A percentile compares a stretch with the other conserved stretches of the same genome.
These are phyloP conservation scores for Pythium grandisporangium DNA, from an alignment of 352 stramenopile genomes.

Conservation along the genomic window DNA sequence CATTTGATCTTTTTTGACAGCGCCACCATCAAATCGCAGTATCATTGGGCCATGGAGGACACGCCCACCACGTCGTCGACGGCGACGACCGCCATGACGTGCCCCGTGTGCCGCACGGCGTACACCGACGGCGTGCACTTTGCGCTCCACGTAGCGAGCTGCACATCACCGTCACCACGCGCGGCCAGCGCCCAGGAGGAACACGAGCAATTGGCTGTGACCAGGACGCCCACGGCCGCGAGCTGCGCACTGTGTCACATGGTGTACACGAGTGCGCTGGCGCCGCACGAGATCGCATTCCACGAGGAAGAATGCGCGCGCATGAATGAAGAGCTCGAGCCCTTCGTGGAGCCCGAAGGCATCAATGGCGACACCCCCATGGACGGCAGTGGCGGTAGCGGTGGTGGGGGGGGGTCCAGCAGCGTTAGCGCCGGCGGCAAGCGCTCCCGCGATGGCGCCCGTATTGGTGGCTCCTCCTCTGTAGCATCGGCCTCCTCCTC, in stretches of 20 bases:
- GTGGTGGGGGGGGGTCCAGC: not conserved
- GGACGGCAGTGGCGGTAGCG: not conserved
- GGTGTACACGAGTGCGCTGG: constrained; percentile 38
- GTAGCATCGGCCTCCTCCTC: constrained; percentile 2
- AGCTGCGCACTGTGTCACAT: constrained; percentile 53
- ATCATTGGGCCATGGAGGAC: no score
- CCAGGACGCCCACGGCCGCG: constrained; percentile 3
- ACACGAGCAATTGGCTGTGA: no score
- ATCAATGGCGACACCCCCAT: no score
- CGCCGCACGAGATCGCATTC: constrained; percentile 54
- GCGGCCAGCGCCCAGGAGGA: constrained; percentile 1
- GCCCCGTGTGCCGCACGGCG: constrained; percentile 35
- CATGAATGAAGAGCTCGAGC: constrained; percentile 25
- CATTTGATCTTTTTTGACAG: no score
- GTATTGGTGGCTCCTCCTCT: no score
- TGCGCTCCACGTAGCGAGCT: constrained; percentile 46
- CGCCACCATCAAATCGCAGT: no score
- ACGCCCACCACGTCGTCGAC: no score
- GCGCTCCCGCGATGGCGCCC: constrained; percentile 17
- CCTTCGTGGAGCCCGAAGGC: constrained; percentile 3
- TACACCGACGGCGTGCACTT: constrained; percentile 26
- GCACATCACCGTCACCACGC: constrained; percentile 14
- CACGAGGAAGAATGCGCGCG: constrained; percentile 73
- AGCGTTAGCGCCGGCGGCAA: constrained; percentile 11
- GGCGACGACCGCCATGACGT: constrained; percentile 19